Base-by-base conservation (phyloP, 257 asterid species). In the Solanum lycopersicoides region DNA sequence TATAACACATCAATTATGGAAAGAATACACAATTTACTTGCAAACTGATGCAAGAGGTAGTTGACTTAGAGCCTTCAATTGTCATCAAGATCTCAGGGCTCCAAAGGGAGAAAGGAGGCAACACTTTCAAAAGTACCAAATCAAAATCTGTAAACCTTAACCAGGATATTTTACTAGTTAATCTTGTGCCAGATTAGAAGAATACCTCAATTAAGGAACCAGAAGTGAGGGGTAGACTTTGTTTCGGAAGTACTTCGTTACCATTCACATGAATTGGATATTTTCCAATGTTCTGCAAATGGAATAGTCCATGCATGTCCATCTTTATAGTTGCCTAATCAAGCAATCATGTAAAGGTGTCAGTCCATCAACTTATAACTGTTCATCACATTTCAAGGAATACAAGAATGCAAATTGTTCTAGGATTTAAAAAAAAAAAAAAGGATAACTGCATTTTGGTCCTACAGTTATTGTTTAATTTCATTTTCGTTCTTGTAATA, bases 161-260 rank as follows among this genome's bases (percentile, higher is more conserved):
- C 16, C 23, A 69, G 59, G 75, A 39, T 35, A 34, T 21, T n/a
- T 63, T 60, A 63, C 34, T 21, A 83, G 53, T 34, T 45, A 35
- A 34, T 18, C 47, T 39, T 25, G 34, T n/a, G 87, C 18, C 6
- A 86, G 47, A 11, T 44, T 71, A 69, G 83, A 71, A 60, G 39
- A 76, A 84, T 86, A 86, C 87, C 87, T 71, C 83, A 86, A 86
- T 86, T 34, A 86, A 86, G 66, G 87, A 86, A 72, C 83, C 80
- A 44, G 83, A 32, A 69, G 87, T 86, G 35, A 86, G 87, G 45
- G 42, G 56, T 7, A 47, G 53, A 30, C 87, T 71, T 63, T 72
- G 87, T 39, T 45, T 71, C 7, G 30, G 71, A 12, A 30, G 69
- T 86, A 86, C 80, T 86, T 86, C 83, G 72, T 71, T 86, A 32